Conservation (phyloP, 164 flowering plant species). For the Vitis labrusca region DNA sequence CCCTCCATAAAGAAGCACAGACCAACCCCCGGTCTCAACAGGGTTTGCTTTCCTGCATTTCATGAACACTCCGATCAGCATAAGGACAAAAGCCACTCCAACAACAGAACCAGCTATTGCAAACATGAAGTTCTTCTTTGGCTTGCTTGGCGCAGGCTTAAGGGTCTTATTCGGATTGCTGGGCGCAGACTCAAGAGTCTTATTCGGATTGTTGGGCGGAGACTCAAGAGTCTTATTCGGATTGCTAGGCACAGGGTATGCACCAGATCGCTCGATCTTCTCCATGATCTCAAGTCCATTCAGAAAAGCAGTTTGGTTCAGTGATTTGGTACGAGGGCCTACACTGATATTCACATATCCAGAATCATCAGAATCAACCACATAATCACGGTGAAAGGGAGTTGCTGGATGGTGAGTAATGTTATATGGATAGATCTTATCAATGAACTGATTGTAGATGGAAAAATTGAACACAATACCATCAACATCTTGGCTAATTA, state of each 20-base stretch:
- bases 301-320: conserved; percentile 5
- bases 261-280: neutral
- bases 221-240: no score
- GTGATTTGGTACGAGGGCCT: conserved; percentile 19
- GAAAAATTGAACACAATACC: conserved; percentile 21
- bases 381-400: conserved; percentile 34
- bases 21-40: neutral
- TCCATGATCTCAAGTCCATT: conserved; percentile 19
- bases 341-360: conserved; percentile 34
- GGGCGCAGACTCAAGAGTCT: no score
- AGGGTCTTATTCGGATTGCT: no score
- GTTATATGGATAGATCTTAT: conserved; percentile 5
- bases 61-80: neutral
- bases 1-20: neutral
- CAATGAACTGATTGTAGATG: conserved; percentile 15
- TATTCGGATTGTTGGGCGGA: no score
- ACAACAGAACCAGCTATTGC: conserved; percentile 2
- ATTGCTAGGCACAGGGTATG: neutral
- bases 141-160: no score
- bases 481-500: conserved; percentile 8
- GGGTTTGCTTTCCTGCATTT: neutral
- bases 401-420: neutral
- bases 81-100: neutral
- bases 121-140: neutral
- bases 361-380: conserved; percentile 39